Evolutionary conservation across 2,329 filamentous ascomycete species (phyloP).

Genomic region (Talaromyces sp.): DNA sequence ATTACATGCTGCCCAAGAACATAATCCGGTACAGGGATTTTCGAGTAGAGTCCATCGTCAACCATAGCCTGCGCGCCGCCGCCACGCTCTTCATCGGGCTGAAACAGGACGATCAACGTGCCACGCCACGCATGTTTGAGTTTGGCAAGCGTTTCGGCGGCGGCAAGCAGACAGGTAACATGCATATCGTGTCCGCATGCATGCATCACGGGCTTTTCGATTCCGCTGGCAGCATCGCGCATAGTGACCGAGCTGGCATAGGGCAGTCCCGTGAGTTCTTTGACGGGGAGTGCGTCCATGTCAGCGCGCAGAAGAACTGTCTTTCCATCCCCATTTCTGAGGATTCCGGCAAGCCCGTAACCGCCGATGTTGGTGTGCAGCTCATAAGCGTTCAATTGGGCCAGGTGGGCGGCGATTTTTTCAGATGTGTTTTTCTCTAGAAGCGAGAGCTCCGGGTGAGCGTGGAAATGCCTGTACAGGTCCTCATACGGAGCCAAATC

Average conservation of each 20-base stretch:
- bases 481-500: constrained; percentile 45
- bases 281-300: constrained; percentile 47
- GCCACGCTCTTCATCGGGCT: constrained; percentile 62
- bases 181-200: constrained; percentile 60
- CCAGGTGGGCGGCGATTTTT: constrained; percentile 41
- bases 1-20: constrained; percentile 56
- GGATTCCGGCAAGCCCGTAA: constrained; percentile 39
- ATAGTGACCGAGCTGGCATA: constrained; percentile 45
- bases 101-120: constrained; percentile 60
- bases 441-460: constrained; percentile 55
- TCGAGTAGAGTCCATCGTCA: constrained; percentile 51
- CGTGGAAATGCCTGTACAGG: constrained; percentile 56
- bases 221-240: constrained; percentile 43
- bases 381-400: constrained; percentile 25
- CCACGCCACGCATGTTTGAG: constrained; percentile 52
- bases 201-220: constrained; percentile 55
- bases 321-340: constrained; percentile 38
- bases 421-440: constrained; percentile 52
- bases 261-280: constrained; percentile 43
- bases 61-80: constrained; percentile 61
- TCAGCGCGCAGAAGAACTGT: constrained; percentile 46
- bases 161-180: constrained; percentile 52
- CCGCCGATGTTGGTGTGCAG: constrained; percentile 43
- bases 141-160: constrained; percentile 46
- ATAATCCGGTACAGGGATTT: constrained; percentile 52